phyloP scores from a whole-genome alignment of 257 asterid species.

The Plectranthus barbatus region DNA sequence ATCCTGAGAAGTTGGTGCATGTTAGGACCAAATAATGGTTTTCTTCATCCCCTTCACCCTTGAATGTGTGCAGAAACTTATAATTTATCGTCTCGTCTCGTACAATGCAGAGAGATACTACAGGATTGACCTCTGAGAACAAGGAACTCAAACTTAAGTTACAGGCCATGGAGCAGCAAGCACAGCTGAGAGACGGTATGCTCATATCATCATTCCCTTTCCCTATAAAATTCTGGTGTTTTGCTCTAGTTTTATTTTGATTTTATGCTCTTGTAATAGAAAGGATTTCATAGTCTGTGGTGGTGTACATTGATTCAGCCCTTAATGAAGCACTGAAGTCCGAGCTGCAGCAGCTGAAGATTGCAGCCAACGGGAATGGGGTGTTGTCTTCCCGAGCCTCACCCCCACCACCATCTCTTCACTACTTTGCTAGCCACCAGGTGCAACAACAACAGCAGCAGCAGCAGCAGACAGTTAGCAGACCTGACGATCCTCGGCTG shows the following conservation, averaged over 20 bases:
- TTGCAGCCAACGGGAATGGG: conserved; percentile 44
- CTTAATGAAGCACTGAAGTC: conserved; percentile 60
- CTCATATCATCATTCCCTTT: not conserved
- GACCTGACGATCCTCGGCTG: conserved; percentile 15
- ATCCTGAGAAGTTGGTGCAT: too few species aligned
- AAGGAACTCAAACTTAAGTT: conserved; percentile 76
- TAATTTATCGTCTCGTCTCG: too few species aligned
- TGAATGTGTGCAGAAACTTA: too few species aligned
- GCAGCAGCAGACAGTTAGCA: conserved; percentile 14
- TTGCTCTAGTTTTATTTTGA: not conserved
- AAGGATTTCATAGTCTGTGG: not conserved
- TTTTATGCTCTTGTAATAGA: not conserved
- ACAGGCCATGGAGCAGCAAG: conserved; percentile 76
- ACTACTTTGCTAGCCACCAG: conserved; percentile 34
- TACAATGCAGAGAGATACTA: conserved; percentile 81
- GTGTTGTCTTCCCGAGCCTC: conserved; percentile 29
- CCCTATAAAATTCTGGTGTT: too few species aligned
- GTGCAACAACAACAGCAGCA: conserved; percentile 8
- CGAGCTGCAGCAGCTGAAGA: conserved; percentile 68
- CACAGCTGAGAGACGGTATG: conserved; percentile 83
- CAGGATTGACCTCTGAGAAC: conserved; percentile 64
- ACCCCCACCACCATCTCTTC: conserved; percentile 34
- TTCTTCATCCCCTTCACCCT: not conserved
- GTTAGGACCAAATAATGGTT: too few species aligned
- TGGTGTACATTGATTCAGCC: conserved; percentile 29